Evolutionary conservation across 208 protist genomes (phyloP), one percentile per base, ranked within the genome.

Genomic region (Phytomonas sp.): DNA sequence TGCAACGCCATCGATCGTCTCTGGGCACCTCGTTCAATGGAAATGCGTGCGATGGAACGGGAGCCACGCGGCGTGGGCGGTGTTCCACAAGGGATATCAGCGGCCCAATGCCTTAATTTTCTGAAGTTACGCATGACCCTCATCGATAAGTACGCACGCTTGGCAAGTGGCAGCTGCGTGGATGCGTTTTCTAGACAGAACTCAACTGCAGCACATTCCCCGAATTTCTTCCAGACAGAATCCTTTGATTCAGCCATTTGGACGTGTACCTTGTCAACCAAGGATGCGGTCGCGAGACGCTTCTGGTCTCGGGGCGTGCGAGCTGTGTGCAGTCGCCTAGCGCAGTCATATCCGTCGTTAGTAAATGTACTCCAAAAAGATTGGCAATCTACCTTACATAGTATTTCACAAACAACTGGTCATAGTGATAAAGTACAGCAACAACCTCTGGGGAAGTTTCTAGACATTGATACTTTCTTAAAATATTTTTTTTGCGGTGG

Each of bases 81-180:
- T 63, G 61, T 78, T 28, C 75, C 81, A 26, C 66, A 33, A 59
- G 60, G 70, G 61, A 60, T 82, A 8, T 86, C 78, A 2, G 83
- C 87, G 0, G 80, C 84, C 0, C 84, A 91, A 69, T 91, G 82
- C 60, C 79, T 93, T 3, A 81, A 87, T 76, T 93, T 81, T 66
- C 33, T 89, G 17, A 77, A 85, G 60, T 61, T 81, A 17, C 76
- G 74, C 17, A 60, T 53, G 4, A 64, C 31, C 8, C 63, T 83
- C 29, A 74, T 81, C 17, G 74, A 85, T 40, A 68, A 66, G 53
- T 85, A 85, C 60, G 66, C 70, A 36, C 68, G 64, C 8, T 61
- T 84, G 29, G 62, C 74, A 15, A 61, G 51, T 29, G 77, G 72
- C 60, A 56, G 36, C n/a, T 36, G 32, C 1, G 26, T 62, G 0